Evolutionary conservation across 1,284 basidiomycete genomes (phyloP), one percentile per base, ranked within the genome.

Genomic region (Thelephora terrestris): DNA sequence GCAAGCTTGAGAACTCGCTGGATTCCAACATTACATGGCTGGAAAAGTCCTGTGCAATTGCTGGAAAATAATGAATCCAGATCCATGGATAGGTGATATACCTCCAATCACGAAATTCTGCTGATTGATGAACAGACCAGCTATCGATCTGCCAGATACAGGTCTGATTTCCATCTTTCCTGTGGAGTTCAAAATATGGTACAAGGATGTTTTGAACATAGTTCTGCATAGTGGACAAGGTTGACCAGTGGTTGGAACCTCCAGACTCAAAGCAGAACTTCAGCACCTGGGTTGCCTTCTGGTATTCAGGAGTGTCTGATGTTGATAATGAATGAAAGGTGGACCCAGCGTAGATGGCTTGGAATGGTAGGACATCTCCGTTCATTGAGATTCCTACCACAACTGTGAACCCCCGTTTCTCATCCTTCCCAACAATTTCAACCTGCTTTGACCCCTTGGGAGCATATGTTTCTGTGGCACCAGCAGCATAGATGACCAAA

Each of bases 321-420:
- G 7, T 14, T 3, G 29, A 12, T 10, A 32, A 60, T 2, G 55
- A 57, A 1, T 12, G n/a, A 1, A 3, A 18, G 2, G 57, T 55
- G 20, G 48, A 27, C 4, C 62, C 61, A 7, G 43, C 20, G 35
- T 51, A 62, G 17, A 65, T 58, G 3, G 57, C 53, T 50, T 68
- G 66, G 39, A 64, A 57, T 1, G 62, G 65, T 4, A 68, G 57
- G 3, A 60, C 34, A 1, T 52, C 53, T 1, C 65, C 64, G 45
- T 51, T 54, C 2, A 53, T 53, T 1, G 58, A 55, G 16, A 64
- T 55, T 2, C 56, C 59, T 21, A 63, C 55, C 14, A 65, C 34
- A 2, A 64, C 23, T 4, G 65, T 68, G 47, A 63, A 65, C 7
- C 62, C 64, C 2, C 61, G 52, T 47, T 68, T 68, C 46, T 67